These are phyloP conservation scores for Cyberlindnera saturnus DNA, from an alignment of 805 yeast species.

Conservation along the genomic window DNA sequence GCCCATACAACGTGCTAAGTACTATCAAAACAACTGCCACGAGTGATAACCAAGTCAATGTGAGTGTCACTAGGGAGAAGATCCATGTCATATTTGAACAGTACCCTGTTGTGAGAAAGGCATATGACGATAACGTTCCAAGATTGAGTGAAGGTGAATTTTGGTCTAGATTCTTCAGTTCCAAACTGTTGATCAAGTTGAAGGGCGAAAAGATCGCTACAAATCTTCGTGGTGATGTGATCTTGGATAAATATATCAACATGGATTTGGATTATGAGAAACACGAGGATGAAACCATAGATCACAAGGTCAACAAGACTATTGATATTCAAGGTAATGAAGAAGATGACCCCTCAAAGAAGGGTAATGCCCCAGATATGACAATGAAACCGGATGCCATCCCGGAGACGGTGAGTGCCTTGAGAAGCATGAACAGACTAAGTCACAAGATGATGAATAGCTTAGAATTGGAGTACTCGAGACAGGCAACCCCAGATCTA, in stretches of 20 bases:
- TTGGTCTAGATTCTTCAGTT: slow-evolving; percentile 93
- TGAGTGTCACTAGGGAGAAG: slow-evolving; percentile 84
- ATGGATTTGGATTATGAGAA: slow-evolving; percentile 55
- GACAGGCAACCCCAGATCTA: slow-evolving; percentile 28
- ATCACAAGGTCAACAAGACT: slow-evolving; percentile 54
- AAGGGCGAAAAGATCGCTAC: slow-evolving; percentile 81
- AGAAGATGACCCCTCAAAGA: slow-evolving; percentile 60
- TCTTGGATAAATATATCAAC: slow-evolving; percentile 77
- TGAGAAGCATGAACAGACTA: slow-evolving; percentile 84
- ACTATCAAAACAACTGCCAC: slow-evolving; percentile 93
- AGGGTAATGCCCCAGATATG: slow-evolving; percentile 81
- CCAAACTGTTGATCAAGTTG: slow-evolving; percentile 77
- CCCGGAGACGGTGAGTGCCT: slow-evolving; percentile 65
- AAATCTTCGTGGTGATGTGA: slow-evolving; percentile 75
- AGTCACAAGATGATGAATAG: slow-evolving; percentile 74
- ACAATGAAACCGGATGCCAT: slow-evolving; percentile 68
- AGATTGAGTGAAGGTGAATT: slow-evolving; percentile 84
- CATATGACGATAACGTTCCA: slow-evolving; percentile 89
- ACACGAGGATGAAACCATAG: slow-evolving; percentile 35
- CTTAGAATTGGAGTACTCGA: slow-evolving; percentile 36
- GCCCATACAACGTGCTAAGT: slow-evolving; percentile 89
- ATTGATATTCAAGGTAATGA: slow-evolving; percentile 78
- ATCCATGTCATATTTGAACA: slow-evolving; percentile 86
- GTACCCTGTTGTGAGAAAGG: slow-evolving; percentile 85
- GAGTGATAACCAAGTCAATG: slow-evolving; percentile 88